phyloP scores from a whole-genome alignment of 1,139 yeast species.

The Taiozyma sp. region DNA sequence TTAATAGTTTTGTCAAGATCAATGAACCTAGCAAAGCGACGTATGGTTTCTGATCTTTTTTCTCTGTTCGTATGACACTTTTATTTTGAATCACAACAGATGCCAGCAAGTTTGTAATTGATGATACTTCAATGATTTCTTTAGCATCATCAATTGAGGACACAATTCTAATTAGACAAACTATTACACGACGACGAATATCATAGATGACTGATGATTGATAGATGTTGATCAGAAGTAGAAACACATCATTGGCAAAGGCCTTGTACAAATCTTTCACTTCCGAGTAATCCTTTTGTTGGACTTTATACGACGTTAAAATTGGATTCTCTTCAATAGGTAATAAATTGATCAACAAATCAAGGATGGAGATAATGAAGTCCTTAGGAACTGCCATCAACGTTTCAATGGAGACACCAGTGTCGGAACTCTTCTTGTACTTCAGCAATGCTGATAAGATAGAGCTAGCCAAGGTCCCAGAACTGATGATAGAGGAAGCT shows the following conservation, averaged over 20 bases:
- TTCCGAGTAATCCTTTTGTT: conserved; percentile 19
- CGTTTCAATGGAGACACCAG: conserved; percentile 49
- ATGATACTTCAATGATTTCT: conserved; percentile 18
- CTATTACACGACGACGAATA: conserved; percentile 54
- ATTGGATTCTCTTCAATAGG: conserved; percentile 35
- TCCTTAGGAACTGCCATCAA: conserved; percentile 74
- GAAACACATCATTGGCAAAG: conserved; percentile 49
- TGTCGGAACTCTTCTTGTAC: conserved; percentile 26
- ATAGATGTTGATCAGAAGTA: conserved; percentile 62
- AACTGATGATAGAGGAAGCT: conserved; percentile 34
- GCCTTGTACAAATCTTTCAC: conserved; percentile 27
- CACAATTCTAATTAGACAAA: conserved; percentile 49
- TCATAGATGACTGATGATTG: conserved; percentile 70
- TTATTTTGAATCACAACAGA: conserved; percentile 65
- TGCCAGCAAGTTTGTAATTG: conserved; percentile 48
- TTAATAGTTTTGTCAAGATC: conserved; percentile 41
- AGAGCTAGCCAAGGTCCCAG: conserved; percentile 37
- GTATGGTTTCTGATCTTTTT: conserved; percentile 27
- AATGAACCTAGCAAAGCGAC: conserved; percentile 50
- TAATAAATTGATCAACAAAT: conserved; percentile 51
- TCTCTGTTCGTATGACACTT: conserved; percentile 23
- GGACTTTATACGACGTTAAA: conserved; percentile 19
- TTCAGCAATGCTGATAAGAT: conserved; percentile 41
- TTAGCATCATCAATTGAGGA: conserved; percentile 20
- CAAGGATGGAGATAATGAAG: conserved; percentile 48